Percentiles rank a stretch among this genome's conserved stretches.
Conservation (phyloP, 257 asterid genomes). For the Jacaranda mimosifolia region DNA sequence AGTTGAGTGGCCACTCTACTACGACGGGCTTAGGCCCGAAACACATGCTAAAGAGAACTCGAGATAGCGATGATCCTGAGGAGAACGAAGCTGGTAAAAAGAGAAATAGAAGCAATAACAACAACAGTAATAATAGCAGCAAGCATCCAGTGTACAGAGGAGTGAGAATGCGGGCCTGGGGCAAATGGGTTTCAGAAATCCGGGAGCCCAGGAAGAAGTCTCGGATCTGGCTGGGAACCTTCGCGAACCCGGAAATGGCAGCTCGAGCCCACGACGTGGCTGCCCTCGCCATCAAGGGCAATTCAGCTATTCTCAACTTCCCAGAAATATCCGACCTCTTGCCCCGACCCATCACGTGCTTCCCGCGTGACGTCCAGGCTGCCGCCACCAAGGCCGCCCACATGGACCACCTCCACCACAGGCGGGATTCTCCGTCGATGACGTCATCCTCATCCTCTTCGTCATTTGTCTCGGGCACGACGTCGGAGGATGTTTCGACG, state of each 20-base stretch:
- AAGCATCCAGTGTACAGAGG: conserved; percentile 68
- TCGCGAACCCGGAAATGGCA: conserved; percentile 72
- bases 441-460: conserved; percentile 35
- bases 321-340: conserved; percentile 54
- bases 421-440: conserved; percentile 14
- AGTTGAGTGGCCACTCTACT: conserved; percentile 29
- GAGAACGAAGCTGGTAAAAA: not conserved
- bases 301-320: conserved; percentile 70
- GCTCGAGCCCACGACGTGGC: conserved; percentile 86
- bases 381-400: conserved; percentile 77
- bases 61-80: not conserved
- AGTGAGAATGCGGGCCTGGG: conserved; percentile 80
- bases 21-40: conserved; percentile 27
- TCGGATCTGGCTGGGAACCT: conserved; percentile 82
- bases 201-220: conserved; percentile 76
- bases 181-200: conserved; percentile 80
- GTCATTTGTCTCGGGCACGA: too few species aligned
- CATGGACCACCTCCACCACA: conserved; percentile 50
- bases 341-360: conserved; percentile 69
- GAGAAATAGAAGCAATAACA: not conserved
- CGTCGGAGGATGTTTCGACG: conserved; percentile 7
- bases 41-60: conserved; percentile 42
- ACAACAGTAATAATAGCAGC: not conserved
- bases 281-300: conserved; percentile 68
- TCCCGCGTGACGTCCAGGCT: conserved; percentile 74